These are phyloP conservation scores for Zymoseptoria tritici DNA, from an alignment of 2,329 filamentous ascomycete genomes.

Conservation along the genomic window DNA sequence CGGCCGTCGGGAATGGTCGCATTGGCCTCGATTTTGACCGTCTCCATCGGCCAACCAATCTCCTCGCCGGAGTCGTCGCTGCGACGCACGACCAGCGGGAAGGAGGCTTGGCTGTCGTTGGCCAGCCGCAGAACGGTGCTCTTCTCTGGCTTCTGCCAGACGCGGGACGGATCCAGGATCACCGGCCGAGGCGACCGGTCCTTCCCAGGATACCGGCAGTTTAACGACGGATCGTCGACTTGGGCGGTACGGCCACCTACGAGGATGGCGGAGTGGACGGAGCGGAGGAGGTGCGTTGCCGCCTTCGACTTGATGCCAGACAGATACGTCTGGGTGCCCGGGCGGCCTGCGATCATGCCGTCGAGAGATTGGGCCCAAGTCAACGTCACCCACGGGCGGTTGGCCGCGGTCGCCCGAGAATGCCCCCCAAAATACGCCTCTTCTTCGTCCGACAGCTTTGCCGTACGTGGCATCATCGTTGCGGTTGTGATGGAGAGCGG, in stretches of 20 bases:
- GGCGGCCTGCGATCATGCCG: slow-evolving; percentile 65
- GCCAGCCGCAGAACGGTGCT: slow-evolving; percentile 60
- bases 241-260: slow-evolving; percentile 78
- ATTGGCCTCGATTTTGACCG: not conserved
- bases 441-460: slow-evolving; percentile 31
- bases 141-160: slow-evolving; percentile 55
- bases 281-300: slow-evolving; percentile 88
- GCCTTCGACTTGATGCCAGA: slow-evolving; percentile 78
- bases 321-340: slow-evolving; percentile 72
- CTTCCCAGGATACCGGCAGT: slow-evolving; percentile 60
- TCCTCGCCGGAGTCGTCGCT: not conserved
- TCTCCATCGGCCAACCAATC: not conserved
- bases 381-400: slow-evolving; percentile 59
- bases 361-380: slow-evolving; percentile 92
- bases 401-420: not conserved
- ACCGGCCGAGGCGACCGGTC: slow-evolving; percentile 69
- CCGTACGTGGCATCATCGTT: not conserved
- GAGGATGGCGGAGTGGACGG: slow-evolving; percentile 74
- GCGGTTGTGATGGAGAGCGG: not conserved
- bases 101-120: slow-evolving; percentile 57
- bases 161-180: slow-evolving; percentile 68
- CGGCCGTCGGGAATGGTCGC: not conserved
- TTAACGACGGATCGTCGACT: slow-evolving; percentile 78
- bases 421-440: slow-evolving; percentile 26
- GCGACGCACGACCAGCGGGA: slow-evolving; percentile 52